Base-by-base conservation (phyloP, 1,284 basidiomycete genomes). In the Fistulinella cinereoalba region DNA sequence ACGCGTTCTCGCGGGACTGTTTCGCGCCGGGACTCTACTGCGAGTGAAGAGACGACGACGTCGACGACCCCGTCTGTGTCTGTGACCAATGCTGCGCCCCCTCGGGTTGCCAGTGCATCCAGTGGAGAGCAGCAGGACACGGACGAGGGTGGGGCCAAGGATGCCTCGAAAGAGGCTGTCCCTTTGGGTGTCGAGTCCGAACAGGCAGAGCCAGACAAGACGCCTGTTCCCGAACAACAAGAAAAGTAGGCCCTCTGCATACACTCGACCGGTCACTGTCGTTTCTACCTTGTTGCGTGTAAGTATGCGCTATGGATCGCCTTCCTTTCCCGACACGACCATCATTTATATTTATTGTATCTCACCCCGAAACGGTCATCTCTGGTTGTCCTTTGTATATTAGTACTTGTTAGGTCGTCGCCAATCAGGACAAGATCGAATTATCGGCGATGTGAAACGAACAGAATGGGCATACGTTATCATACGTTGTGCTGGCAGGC, bases 1-100 rank as follows among this genome's bases (percentile, higher is more conserved):
- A 74, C 73, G 18, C 67, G 76, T 43, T 71, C 75, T 16, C 68
- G 71, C 44, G 69, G 65, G n/a, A 68, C 43, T 3, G 36, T 57
- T 24, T 49, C 67, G 48, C 68, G 73, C 21, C 65, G 73, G 27
- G 68, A 71, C 46, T 77, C 76, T 3, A 63, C 56, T 18, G 53
- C 58, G 9, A 76, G 71, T 44, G 70, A 76, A 44, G 68, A 71
- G 4, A 67, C 71, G 15, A 47, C 39, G 28, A 62, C 58, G 3
- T 65, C 62, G 3, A 44, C 37, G 9, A 69, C 72, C 6, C 58
- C 52, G 6, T 69, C 71, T 11, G 55, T 55, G 27, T 57, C 65
- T 36, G 62, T 51, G 18, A 56, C 49, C 27, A 55, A 59, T 29
- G 42, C 48, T 16, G 28, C 18, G 3, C 43, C 52, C 39, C 27